Evolutionary conservation across 371 early-diverging fungal genomes (phyloP).

Genomic region (Zychaea mexicana): DNA sequence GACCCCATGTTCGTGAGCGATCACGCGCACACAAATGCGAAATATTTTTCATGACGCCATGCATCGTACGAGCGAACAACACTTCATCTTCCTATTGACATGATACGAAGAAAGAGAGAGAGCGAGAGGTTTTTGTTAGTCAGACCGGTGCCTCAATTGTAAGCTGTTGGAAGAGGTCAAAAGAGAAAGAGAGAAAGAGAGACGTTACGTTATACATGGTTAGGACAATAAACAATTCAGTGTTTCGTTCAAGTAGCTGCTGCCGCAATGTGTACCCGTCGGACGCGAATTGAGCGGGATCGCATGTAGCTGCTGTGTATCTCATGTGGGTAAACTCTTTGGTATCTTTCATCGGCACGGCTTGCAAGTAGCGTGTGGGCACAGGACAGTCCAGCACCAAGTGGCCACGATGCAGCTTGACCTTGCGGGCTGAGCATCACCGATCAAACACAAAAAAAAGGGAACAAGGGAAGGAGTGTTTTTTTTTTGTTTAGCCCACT

Average conservation of each 20-base stretch:
- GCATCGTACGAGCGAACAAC: conserved; percentile 89
- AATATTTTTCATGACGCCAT: conserved; percentile 91
- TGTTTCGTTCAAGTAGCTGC: conserved; percentile 67
- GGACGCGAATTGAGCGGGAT: conserved; percentile 77
- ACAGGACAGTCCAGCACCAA: conserved; percentile 79
- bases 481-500: too few relatives aligned
- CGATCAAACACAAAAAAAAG: too few relatives aligned
- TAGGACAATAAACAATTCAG: conserved; percentile 88
- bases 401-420: conserved; percentile 74
- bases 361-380: conserved; percentile 62
- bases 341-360: conserved; percentile 57
- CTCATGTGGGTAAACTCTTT: conserved; percentile 81
- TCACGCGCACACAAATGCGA: conserved; percentile 82
- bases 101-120: neutral
- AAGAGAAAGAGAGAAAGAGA: neutral
- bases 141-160: too few relatives aligned
- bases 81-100: conserved; percentile 78
- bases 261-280: conserved; percentile 84
- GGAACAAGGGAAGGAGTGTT: neutral
- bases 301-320: conserved; percentile 85
- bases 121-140: too few relatives aligned
- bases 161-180: too few relatives aligned
- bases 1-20: conserved; percentile 83
- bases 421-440: conserved; percentile 49
- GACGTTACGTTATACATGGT: conserved; percentile 93